Base-by-base conservation (phyloP, 2,329 filamentous ascomycete species). In the Cercospora zeae-maydis region DNA sequence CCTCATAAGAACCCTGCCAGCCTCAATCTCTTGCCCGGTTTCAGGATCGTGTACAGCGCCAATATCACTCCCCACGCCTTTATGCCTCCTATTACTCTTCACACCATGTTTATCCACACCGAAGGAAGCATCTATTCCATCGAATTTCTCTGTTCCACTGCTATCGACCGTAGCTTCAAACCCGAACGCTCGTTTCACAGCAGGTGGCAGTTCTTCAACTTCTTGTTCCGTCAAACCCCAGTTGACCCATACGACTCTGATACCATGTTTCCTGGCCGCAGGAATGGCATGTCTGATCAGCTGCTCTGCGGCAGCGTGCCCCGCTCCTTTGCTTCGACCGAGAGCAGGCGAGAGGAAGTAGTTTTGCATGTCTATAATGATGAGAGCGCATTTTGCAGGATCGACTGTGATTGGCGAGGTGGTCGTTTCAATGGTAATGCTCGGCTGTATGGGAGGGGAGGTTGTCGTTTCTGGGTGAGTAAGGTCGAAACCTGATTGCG, bases 201-300 rank as follows among this genome's bases (percentile, higher is more conserved):
- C 76, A 7, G 84, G 81, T 6, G 84, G 83, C 76, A 86, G 81
- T 2, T 65, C 71, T 2, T 70, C 68, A 13, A 86, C 70, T 66
- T 86, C 83, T 16, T 74, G 67, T n/a, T 84, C 79, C 0, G 78
- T 82, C 37, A 86, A 74, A 2, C 83, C 84, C 84, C 84, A 87
- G 68, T 84, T 85, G 47, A 84, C 75, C 81, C 82, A 84, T 19
- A 84, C 72, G 19, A 84, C 57, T 70, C 80, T 75, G 16, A 86
- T 78, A 1, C 80, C 82, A n/a, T 77, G 76, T 59, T 79, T 75
- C 49, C 84, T 75, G 37, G 82, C 84, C 36, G 78, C 79, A 7
- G 79, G 79, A 21, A 82, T 78, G 4, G 76, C 78, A 33, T 77
- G 75, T 54, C 76, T 67, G 16, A 84, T 73, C 0, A 83, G 74